Percentiles rank a stretch among this genome's conserved stretches.
phyloP scores from a whole-genome alignment of 495 filamentous ascomycete genomes.

The Viridothelium virens region DNA sequence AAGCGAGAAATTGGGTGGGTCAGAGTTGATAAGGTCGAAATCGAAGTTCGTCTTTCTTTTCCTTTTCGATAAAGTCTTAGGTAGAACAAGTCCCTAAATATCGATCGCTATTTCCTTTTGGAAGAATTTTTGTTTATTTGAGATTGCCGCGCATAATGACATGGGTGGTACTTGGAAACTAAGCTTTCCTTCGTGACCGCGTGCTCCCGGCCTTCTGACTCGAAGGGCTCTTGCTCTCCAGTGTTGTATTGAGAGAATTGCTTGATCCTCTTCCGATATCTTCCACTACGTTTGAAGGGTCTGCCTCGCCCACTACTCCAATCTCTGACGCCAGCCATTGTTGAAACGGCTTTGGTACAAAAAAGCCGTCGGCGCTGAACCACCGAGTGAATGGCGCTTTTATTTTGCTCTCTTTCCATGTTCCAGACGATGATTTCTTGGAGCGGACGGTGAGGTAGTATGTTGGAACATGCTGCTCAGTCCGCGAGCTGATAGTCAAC shows the following conservation, averaged over 20 bases:
- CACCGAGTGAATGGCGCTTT: constrained; percentile 70
- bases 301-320: constrained; percentile 57
- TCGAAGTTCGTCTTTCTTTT: no score
- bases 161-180: not conserved
- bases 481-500: constrained; percentile 50
- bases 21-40: not conserved
- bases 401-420: constrained; percentile 44
- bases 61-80: no score
- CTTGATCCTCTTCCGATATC: constrained; percentile 30
- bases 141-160: not conserved
- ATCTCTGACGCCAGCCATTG: constrained; percentile 65
- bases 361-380: constrained; percentile 76
- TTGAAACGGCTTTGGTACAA: constrained; percentile 78
- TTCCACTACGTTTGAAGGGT: constrained; percentile 47
- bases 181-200: constrained; percentile 10
- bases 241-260: not conserved
- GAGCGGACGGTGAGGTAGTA: constrained; percentile 67
- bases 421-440: constrained; percentile 26
- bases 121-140: no score
- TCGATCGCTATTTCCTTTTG: no score
- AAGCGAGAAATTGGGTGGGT: not conserved
- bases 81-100: no score
- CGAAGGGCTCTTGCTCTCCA: not conserved
- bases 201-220: not conserved
- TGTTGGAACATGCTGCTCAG: constrained; percentile 66